Evolutionary conservation across 2,329 filamentous ascomycete species (phyloP), one percentile per base, ranked within the genome.

Genomic region (Monilinia fructicola): DNA sequence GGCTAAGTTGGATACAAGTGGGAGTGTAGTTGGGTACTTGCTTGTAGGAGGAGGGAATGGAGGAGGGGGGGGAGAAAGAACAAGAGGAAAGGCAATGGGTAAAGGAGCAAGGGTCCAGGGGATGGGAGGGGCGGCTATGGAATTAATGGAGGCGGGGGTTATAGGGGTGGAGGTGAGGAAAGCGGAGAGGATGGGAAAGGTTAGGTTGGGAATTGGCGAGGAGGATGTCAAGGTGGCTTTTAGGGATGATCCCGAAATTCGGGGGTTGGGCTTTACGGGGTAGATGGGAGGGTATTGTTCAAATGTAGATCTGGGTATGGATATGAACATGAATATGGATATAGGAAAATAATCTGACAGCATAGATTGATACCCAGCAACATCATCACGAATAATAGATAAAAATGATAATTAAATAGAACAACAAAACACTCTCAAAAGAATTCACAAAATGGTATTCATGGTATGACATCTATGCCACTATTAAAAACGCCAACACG

Each of bases 221-320:
- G 94, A 97, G 74, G 94, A 98, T 78, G 87, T 98, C 26, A 89
- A 89, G 75, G 85, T 92, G 75, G 94, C 94, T 48, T 87, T 98
- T 73, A 87, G 89, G 67, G 93, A 96, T 70, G 94, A 98, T 79
- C 86, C 86, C 10, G 92, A 97, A 75, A 89, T 96, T 65, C 93
- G 89, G 78, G 89, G 69, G 56, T 70, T 77, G 68, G 76, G 76
- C 50, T 75, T 77, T 68, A 74, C 66, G 65, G 69, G 56, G 55
- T 69, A 66, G 42, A 2, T 14, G 11, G 56, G 44, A 10, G 44
- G 5, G 46, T 46, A 7, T 14, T 7, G n/a, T 46, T 14, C 10
- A 55, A 9, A 23, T 35, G 3, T 40, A 16, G 54, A 26, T 56
- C 38, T 42, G 21, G 26, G 18, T 38, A 23, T 9, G 14, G 26